Evolutionary conservation across 306 rosid species (phyloP), one percentile per base, ranked within the genome.

Genomic region (Ormosia semicastrata): DNA sequence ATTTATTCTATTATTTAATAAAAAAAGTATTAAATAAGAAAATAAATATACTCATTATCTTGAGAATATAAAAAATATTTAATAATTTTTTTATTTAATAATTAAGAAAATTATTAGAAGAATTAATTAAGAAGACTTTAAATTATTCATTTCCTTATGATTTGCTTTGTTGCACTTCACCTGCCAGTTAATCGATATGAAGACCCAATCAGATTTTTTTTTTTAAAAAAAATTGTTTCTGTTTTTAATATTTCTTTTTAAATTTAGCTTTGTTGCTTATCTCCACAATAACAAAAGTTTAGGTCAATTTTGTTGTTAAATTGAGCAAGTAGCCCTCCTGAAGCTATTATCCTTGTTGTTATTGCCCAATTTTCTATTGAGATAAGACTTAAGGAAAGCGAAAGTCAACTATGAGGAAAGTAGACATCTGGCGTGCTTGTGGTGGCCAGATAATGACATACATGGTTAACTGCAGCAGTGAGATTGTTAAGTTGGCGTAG

Each of bases 391-490:
- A 9, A 53, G 30, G 37, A 66, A 44, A 75, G 53, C 15, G 53
- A 24, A 66, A 66, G 76, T 82, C 81, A 75, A 75, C 76, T 80
- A 12, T 57, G 63, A 56, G 33, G 63, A 62, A 66, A 36, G 77
- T 75, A 24, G 72, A 82, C 62, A 39, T 64, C 18, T 66, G 63
- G 7, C 0, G 36, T 43, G 47, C 76, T 32, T 72, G 78, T 36
- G 36, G 64, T 50, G 47, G 60, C 77, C 66, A 79, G 67, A 73
- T 39, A 77, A 77, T 71, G 79, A 83, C 75, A 83, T 77, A 18
- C 32, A 71, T 8, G 36, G 64, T 77, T 83, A 64, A 69, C 33
- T 69, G 49, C 57, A 68, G 4, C 41, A 18, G 34, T 49, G 47
- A 76, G 77, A 41, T 41, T 78, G 73, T 46, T 73, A 4, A 41